phyloP scores from a whole-genome alignment of 1,139 yeast genomes.

The Diutina neorugosa region DNA sequence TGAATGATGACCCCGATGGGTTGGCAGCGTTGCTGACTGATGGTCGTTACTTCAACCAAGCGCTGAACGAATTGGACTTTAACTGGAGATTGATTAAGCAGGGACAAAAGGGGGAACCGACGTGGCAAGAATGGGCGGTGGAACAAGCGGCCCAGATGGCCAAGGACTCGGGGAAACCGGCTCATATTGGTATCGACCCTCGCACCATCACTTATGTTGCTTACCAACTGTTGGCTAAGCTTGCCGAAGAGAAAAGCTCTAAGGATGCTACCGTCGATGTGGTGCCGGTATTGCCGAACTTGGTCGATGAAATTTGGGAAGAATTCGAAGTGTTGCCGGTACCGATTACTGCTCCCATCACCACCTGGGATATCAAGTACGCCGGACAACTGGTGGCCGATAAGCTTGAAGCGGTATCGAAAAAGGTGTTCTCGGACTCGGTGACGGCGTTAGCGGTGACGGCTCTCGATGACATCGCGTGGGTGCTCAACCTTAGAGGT shows the following conservation, averaged over 20 bases:
- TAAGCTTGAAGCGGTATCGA: slow-evolving; percentile 32
- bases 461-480: slow-evolving; percentile 84
- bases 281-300: slow-evolving; percentile 53
- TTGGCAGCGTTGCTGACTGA: slow-evolving; percentile 83
- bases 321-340: slow-evolving; percentile 38
- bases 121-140: slow-evolving; percentile 86
- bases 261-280: slow-evolving; percentile 38
- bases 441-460: slow-evolving; percentile 44
- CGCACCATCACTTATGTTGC: slow-evolving; percentile 40
- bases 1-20: slow-evolving; percentile 48
- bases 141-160: slow-evolving; percentile 45
- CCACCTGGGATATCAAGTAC: slow-evolving; percentile 29
- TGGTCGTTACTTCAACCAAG: slow-evolving; percentile 90
- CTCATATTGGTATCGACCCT: slow-evolving; percentile 32
- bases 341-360: slow-evolving; percentile 20
- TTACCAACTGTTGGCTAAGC: slow-evolving; percentile 16
- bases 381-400: slow-evolving; percentile 35
- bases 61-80: slow-evolving; percentile 73
- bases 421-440: slow-evolving; percentile 25
- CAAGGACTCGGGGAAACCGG: slow-evolving; percentile 29
- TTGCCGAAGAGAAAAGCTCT: slow-evolving; percentile 13
- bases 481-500: slow-evolving; percentile 86
- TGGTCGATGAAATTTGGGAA: slow-evolving; percentile 71
- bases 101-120: slow-evolving; percentile 58
- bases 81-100: slow-evolving; percentile 82